phyloP scores from a whole-genome alignment of 2,329 filamentous ascomycete species.

The Helminthosporium solani region DNA sequence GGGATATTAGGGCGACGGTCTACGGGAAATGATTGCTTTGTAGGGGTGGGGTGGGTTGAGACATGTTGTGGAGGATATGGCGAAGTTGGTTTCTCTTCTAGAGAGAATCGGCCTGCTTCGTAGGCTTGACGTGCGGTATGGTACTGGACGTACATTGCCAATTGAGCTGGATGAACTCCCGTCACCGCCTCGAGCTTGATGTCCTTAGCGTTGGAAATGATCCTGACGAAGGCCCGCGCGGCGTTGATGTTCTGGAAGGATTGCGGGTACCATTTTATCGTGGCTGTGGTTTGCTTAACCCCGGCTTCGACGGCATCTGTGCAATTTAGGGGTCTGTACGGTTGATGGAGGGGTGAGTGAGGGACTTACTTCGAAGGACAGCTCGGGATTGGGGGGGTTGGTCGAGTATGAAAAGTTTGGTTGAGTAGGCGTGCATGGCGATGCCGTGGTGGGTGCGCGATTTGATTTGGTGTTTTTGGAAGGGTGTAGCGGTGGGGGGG shows the following conservation, averaged over 20 bases:
- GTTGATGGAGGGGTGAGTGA: neutral
- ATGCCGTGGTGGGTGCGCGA: neutral
- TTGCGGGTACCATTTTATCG: neutral
- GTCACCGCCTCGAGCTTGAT: neutral
- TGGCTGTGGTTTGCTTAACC: neutral
- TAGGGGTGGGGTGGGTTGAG: too few species aligned
- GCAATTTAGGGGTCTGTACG: neutral
- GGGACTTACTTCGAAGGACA: neutral
- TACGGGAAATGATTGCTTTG: too few species aligned
- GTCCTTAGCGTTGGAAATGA: neutral
- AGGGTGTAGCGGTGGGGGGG: neutral
- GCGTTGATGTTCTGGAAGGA: constrained; percentile 1
- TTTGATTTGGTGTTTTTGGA: neutral
- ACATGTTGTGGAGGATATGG: too few species aligned
- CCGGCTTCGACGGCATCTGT: neutral
- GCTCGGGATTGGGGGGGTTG: neutral
- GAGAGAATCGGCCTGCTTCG: neutral
- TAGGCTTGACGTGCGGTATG: neutral
- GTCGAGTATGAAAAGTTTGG: neutral
- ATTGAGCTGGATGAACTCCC: neutral
- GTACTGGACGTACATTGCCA: neutral
- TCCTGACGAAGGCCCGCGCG: neutral
- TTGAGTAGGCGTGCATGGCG: neutral
- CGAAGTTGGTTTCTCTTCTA: neutral
- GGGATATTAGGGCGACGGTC: too few species aligned